Evolutionary conservation across 2,329 filamentous ascomycete genomes (phyloP), one percentile per base, ranked within the genome.

Genomic region (Stagonosporopsis rhizophila): DNA sequence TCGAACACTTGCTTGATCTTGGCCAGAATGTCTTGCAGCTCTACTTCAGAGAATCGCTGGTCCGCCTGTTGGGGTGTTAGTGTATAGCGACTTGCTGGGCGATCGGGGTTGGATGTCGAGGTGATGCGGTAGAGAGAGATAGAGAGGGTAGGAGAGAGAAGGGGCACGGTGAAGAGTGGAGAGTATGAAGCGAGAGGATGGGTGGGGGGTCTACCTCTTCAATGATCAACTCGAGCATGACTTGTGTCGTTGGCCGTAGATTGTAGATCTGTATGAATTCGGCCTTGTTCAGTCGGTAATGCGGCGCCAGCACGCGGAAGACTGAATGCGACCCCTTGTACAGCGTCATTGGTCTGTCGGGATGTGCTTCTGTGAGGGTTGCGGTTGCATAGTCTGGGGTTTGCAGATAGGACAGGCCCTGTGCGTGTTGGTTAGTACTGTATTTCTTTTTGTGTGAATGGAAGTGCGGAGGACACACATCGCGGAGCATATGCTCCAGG

Each of bases 401-500:
- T 58, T 51, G 75, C 74, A 68, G 85, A 81, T 61, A 81, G 67
- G 58, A 58, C 80, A 80, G 66, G 84, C 68, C 81, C 84, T 76
- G 49, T 34, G 23, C 6, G 23, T 25, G 23, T 25, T 15, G 25
- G 30, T 58, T 12, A 51, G 20, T 22, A 38, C 41, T 9, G 32
- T n/a, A 27, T 17, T 17, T 8, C 1, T 30, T 37, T n/a, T n/a
- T n/a, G n/a, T n/a, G n/a, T n/a, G n/a, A n/a, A n/a, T n/a, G n/a
- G n/a, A n/a, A n/a, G n/a, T n/a, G n/a, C n/a, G n/a, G 17, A 6
- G n/a, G 2, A 53, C 59, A 41, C 77, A 90, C 89, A 81, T 91
- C 88, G 71, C 81, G 83, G 48, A 88, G 80, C 67, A 86, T 83
- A 42, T 87, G 82, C 6, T 77, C 77, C 35, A 92, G 76, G 65